Evolutionary conservation across 2,329 filamentous ascomycete species (phyloP).

Genomic region (Aspergillus amoenus): DNA sequence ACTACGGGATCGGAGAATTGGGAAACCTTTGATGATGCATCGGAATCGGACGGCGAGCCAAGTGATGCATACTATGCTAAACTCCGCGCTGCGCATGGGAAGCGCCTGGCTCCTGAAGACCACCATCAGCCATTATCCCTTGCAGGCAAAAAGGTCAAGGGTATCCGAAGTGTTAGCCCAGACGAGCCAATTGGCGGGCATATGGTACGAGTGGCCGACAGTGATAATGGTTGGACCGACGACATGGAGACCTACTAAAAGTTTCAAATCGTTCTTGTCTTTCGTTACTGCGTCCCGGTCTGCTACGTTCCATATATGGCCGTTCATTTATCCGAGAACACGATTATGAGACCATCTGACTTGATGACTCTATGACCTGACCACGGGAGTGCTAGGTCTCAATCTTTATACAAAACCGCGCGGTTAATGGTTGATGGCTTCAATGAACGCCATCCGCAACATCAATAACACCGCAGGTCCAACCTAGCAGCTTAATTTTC

Average conservation of each 20-base stretch:
- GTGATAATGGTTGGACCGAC: slow-evolving; percentile 56
- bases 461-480: slow-evolving; percentile 4
- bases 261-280: not conserved
- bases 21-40: slow-evolving; percentile 91
- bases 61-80: slow-evolving; percentile 80
- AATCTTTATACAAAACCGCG: not conserved
- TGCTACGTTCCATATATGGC: slow-evolving; percentile 11
- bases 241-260: slow-evolving; percentile 46
- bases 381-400: slow-evolving; percentile 16
- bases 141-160: slow-evolving; percentile 44
- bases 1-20: slow-evolving; percentile 90
- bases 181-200: slow-evolving; percentile 42
- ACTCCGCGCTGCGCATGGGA: slow-evolving; percentile 66
- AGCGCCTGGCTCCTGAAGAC: slow-evolving; percentile 55
- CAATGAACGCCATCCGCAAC: slow-evolving; percentile 8
- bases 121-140: slow-evolving; percentile 27
- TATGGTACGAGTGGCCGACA: slow-evolving; percentile 48
- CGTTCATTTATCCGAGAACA: slow-evolving; percentile 19
- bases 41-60: slow-evolving; percentile 70
- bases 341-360: slow-evolving; percentile 20
- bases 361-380: slow-evolving; percentile 30
- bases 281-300: slow-evolving; percentile 6
- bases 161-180: slow-evolving; percentile 48
- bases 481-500: slow-evolving; percentile 18
- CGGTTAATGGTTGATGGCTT: slow-evolving; percentile 11